These are phyloP conservation scores for Fusarium buharicum DNA, from an alignment of 2,329 filamentous ascomycete genomes.

Conservation along the genomic window DNA sequence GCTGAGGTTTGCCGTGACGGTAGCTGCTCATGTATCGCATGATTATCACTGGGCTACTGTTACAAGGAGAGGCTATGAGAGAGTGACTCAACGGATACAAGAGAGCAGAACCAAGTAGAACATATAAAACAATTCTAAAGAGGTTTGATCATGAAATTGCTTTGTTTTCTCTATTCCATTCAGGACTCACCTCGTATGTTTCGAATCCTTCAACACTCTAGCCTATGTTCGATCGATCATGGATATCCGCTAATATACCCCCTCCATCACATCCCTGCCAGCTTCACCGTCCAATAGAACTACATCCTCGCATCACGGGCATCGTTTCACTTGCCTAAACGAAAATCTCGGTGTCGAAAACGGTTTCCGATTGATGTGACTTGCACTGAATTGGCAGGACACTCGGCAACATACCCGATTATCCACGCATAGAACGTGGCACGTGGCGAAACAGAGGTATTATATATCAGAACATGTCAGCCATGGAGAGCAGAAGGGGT, in stretches of 20 bases:
- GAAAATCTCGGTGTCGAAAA: constrained; percentile 23
- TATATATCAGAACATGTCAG: constrained; percentile 19
- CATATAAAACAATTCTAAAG: too few species aligned
- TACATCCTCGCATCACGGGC: constrained; percentile 31
- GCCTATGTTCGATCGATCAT: constrained; percentile 15
- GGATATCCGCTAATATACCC: constrained; percentile 18
- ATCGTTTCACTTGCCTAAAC: constrained; percentile 8
- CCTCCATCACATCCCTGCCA: not conserved
- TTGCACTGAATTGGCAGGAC: constrained; percentile 21
- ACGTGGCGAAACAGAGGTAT: not conserved
- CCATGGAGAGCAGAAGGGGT: not conserved
- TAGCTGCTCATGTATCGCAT: too few species aligned
- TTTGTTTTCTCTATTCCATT: too few species aligned
- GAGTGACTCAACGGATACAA: too few species aligned
- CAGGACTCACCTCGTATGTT: too few species aligned
- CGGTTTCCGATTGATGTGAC: not conserved
- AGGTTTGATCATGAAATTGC: too few species aligned
- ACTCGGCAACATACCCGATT: constrained; percentile 7
- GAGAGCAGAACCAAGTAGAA: too few species aligned
- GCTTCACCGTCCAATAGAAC: constrained; percentile 30
- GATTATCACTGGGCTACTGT: too few species aligned
- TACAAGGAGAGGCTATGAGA: not conserved
- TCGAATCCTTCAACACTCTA: not conserved
- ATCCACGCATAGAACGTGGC: constrained; percentile 21
- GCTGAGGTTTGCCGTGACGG: too few species aligned